Evolutionary conservation across 2,329 filamentous ascomycete species (phyloP).

Genomic region (Raffaelea ambrosiae): DNA sequence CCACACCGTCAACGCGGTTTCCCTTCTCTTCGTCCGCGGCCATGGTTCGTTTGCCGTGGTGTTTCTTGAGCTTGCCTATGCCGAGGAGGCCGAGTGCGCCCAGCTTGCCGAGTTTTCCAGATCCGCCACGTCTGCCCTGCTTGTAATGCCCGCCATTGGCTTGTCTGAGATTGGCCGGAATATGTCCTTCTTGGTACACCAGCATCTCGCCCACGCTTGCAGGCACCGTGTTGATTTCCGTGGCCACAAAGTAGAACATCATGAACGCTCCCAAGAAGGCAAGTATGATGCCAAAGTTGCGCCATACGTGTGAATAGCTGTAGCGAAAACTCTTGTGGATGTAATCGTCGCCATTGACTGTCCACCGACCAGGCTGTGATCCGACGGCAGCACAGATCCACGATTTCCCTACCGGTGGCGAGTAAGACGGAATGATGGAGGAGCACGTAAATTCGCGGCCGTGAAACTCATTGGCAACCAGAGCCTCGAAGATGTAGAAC

Average conservation of each 20-base stretch:
- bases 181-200: slow-evolving; percentile 20
- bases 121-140: too few relatives aligned
- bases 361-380: slow-evolving; percentile 39
- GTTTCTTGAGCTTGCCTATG: slow-evolving; percentile 41
- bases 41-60: background rate
- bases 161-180: slow-evolving; percentile 50
- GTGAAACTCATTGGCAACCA: slow-evolving; percentile 78
- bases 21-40: background rate
- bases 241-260: slow-evolving; percentile 34
- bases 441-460: slow-evolving; percentile 48
- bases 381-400: slow-evolving; percentile 52
- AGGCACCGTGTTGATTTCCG: slow-evolving; percentile 32
- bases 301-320: slow-evolving; percentile 52
- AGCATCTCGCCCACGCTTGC: slow-evolving; percentile 5
- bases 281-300: slow-evolving; percentile 54
- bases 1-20: background rate
- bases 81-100: too few relatives aligned
- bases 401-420: slow-evolving; percentile 25
- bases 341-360: slow-evolving; percentile 51
- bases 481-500: slow-evolving; percentile 68
- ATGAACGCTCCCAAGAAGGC: slow-evolving; percentile 53
- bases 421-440: slow-evolving; percentile 28
- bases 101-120: too few relatives aligned
- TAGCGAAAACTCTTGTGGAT: slow-evolving; percentile 48
- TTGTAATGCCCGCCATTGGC: too few relatives aligned